Evolutionary conservation across 768 basidiomycete genomes (phyloP).

Genomic region (Exsudoporus frostii): DNA sequence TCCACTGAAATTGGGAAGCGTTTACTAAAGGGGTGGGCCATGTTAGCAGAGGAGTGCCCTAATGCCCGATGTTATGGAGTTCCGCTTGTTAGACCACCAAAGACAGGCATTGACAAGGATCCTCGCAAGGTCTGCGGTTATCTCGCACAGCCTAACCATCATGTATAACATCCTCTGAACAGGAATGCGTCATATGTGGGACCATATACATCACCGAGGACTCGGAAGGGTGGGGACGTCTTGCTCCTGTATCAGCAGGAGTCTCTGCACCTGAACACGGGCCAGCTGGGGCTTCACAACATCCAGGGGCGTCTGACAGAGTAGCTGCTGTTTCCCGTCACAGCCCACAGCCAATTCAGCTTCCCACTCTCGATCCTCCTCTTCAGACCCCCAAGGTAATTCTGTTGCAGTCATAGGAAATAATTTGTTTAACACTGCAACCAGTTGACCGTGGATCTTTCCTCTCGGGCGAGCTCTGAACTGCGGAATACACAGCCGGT

Average conservation of each 20-base stretch:
- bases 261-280: constrained; percentile 2
- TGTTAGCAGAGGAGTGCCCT: constrained; percentile 86
- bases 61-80: constrained; percentile 69
- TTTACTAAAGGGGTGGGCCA: constrained; percentile 80
- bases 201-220: constrained; percentile 59
- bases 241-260: constrained; percentile 33
- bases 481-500: constrained; percentile 19
- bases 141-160: constrained; percentile 1
- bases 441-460: constrained; percentile 23
- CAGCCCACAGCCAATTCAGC: constrained; percentile 32
- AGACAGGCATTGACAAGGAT: constrained; percentile 54
- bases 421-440: constrained; percentile 5
- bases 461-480: constrained; percentile 12
- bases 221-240: constrained; percentile 45
- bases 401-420: background rate
- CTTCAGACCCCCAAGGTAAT: constrained; percentile 28
- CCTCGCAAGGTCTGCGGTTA: constrained; percentile 54
- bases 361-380: constrained; percentile 33
- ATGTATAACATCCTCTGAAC: constrained; percentile 2
- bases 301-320: constrained; percentile 8
- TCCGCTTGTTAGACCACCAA: constrained; percentile 81
- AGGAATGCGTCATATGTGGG: constrained; percentile 82
- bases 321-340: constrained; percentile 13
- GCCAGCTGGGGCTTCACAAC: background rate
- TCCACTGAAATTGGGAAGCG: constrained; percentile 76